These are phyloP conservation scores for Microstegium vimineum DNA, from an alignment of 176 grass and related monocot genomes.

Conservation along the genomic window DNA sequence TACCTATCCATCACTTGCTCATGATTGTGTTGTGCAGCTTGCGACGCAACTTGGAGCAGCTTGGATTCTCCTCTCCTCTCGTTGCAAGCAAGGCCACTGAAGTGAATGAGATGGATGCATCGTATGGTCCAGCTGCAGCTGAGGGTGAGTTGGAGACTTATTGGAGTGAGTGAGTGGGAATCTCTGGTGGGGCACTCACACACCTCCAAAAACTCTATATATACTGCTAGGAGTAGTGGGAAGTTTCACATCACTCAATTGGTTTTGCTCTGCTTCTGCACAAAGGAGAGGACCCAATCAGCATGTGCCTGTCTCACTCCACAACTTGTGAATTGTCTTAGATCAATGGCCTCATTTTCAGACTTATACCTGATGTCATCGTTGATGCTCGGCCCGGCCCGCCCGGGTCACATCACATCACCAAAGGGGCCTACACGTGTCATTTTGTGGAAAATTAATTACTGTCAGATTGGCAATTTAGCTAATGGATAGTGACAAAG, in stretches of 20 bases:
- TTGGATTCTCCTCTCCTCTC: not conserved
- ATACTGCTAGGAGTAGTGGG: not conserved
- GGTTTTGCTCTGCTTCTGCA: not conserved
- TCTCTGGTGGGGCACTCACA: constrained; percentile 21
- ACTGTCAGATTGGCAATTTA: too few species aligned
- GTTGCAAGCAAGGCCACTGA: not conserved
- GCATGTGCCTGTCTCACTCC: constrained; percentile 9
- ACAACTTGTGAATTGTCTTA: constrained; percentile 31
- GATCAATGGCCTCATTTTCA: constrained; percentile 18
- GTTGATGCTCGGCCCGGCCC: not conserved
- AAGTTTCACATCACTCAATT: not conserved
- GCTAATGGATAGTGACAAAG: too few species aligned
- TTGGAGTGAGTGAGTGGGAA: constrained; percentile 1
- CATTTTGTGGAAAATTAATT: not conserved
- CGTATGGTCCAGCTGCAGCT: not conserved
- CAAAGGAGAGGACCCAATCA: not conserved
- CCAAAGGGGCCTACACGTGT: not conserved
- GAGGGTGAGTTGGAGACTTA: not conserved
- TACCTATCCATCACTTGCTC: not conserved
- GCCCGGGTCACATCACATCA: not conserved
- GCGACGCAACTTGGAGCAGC: not conserved
- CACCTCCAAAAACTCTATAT: not conserved
- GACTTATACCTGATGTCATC: constrained; percentile 25
- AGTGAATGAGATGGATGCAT: not conserved
- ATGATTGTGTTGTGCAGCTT: constrained; percentile 2